phyloP scores from a whole-genome alignment of 169 alveolate species.

The Eimeria falciformis region DNA sequence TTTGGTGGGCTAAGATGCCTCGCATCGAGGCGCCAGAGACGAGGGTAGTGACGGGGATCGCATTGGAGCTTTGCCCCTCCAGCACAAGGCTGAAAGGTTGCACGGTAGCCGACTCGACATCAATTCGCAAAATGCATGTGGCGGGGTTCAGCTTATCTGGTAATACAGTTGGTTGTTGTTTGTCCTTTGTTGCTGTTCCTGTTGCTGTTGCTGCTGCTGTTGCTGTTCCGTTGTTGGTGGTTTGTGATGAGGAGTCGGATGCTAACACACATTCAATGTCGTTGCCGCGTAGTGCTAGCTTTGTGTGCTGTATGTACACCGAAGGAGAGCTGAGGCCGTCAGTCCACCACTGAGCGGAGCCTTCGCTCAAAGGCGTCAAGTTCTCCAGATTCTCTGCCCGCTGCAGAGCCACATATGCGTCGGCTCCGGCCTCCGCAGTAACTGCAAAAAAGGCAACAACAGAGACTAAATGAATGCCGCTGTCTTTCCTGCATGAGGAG shows the following conservation, averaged over 20 bases:
- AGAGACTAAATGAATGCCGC: no score
- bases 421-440: constrained; percentile 14
- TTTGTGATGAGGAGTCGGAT: background rate
- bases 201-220: background rate
- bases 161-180: no score
- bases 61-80: background rate
- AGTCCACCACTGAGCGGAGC: constrained; percentile 32
- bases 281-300: background rate
- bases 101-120: background rate
- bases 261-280: background rate
- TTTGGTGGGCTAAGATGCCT: constrained; percentile 6
- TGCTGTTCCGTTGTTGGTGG: constrained; percentile 25
- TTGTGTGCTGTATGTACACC: constrained; percentile 10
- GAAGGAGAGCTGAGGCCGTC: background rate
- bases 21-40: constrained; percentile 20
- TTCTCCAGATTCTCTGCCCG: background rate
- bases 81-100: background rate
- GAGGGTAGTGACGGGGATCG: background rate
- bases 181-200: background rate
- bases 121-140: constrained; percentile 26
- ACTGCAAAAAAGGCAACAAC: background rate
- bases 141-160: no score
- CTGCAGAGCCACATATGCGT: background rate
- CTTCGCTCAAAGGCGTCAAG: constrained; percentile 10
- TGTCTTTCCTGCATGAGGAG: no score